These are phyloP conservation scores for Pelargonium australe DNA, from an alignment of 441 rosid genomes.

Conservation along the genomic window DNA sequence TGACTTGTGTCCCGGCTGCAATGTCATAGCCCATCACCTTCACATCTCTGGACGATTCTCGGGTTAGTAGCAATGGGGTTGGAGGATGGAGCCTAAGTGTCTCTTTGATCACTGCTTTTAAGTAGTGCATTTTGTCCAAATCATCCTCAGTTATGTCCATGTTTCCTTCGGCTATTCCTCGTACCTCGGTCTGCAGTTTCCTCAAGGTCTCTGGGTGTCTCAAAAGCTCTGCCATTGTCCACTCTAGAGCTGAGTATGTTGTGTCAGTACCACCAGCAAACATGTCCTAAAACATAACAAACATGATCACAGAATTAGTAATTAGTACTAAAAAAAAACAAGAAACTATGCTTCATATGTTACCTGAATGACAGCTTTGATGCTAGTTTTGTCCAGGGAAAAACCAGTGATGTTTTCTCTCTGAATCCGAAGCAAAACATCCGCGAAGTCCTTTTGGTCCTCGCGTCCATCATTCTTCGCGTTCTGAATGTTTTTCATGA, in stretches of 20 bases:
- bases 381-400: not conserved
- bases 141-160: not conserved
- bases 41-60: not conserved
- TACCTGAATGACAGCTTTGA: constrained; percentile 19
- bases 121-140: not conserved
- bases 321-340: not conserved
- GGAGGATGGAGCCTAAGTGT: not conserved
- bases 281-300: constrained; percentile 11
- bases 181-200: constrained; percentile 9
- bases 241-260: not conserved
- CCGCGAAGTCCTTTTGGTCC: constrained; percentile 10
- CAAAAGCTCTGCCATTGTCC: constrained; percentile 19
- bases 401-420: not conserved
- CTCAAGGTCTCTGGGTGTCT: constrained; percentile 5
- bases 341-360: not conserved
- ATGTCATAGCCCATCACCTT: not conserved
- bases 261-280: constrained; percentile 17
- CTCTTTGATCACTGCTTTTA: not conserved
- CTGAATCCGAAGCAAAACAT: constrained; percentile 14
- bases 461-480: not conserved
- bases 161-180: not conserved
- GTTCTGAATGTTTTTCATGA: not conserved
- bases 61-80: not conserved
- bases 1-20: not conserved
- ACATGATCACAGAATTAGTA: not conserved